Evolutionary conservation across 257 asterid species (phyloP).

Genomic region (Apocynum venetum): DNA sequence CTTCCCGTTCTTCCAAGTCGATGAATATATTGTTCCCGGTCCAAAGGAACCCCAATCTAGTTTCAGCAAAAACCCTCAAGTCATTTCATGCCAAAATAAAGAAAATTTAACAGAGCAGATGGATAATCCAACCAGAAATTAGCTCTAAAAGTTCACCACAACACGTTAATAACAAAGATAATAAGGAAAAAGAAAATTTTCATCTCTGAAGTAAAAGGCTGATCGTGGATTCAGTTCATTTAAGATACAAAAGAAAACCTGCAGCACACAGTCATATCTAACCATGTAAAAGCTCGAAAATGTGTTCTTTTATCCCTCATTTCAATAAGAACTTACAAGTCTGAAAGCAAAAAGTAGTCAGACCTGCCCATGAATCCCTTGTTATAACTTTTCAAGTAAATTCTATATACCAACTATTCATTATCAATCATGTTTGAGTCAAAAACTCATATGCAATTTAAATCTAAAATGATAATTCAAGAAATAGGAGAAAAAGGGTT

Average conservation of each 20-base stretch:
- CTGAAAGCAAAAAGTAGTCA: neutral
- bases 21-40: conserved; percentile 84
- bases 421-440: neutral
- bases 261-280: neutral
- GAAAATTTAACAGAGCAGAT: neutral
- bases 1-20: conserved; percentile 95
- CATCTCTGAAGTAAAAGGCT: neutral
- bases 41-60: conserved; percentile 79
- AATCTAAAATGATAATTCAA: too few relatives aligned
- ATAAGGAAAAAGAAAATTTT: neutral
- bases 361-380: neutral
- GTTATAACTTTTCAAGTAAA: neutral
- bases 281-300: neutral
- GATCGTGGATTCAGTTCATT: neutral
- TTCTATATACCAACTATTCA: neutral
- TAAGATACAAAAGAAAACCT: neutral
- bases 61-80: conserved; percentile 7
- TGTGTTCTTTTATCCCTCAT: neutral
- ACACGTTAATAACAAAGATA: neutral
- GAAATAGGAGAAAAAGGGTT: too few relatives aligned
- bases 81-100: neutral
- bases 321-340: neutral
- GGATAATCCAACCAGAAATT: neutral
- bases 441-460: neutral
- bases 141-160: neutral